Evolutionary conservation across 2,329 filamentous ascomycete species (phyloP), one percentile per base, ranked within the genome.

Genomic region (Pseudogymnoascus sp.): DNA sequence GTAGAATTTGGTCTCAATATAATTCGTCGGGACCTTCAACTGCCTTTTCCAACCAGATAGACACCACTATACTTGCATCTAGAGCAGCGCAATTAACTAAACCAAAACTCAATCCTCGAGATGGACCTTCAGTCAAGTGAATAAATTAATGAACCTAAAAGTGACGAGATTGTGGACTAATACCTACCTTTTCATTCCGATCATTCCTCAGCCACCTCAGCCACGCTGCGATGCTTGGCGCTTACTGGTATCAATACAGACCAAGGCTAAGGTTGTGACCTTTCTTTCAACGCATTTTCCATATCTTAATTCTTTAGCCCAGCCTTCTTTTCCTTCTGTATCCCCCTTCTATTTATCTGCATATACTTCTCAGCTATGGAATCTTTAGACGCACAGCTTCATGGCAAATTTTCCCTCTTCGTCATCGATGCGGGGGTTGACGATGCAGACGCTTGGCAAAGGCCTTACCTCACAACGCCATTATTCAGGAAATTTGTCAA

Each of bases 371-470:
- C 16, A 21, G 29, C 3, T n/a, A 55, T 55, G 49, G 49, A n/a
- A n/a, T 55, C 49, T 5, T 8, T 33, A 33, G 29, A 14, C n/a
- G 16, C 26, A 31, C 49, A 55, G 11, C n/a, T 55, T 7, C 29
- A 55, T 11, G 49, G 49, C 49, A 55, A 55, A 55, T 55, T 55
- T 29, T 21, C 29, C 2, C 49, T 55, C 49, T 55, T 55, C 49
- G 49, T 55, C n/a, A 55, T 55, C 29, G 49, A 55, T 55, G 49
- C 49, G 26, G 49, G 49, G 29, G 49, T 55, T 19, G 49, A 55
- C 49, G 49, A 55, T n/a, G 49, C 49, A 21, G 49, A 55, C 16
- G 49, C 49, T 21, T 55, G 49, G 49, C n/a, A 55, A 29, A 55
- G 49, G 16, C 49, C 49, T 10, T 55, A 55, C 29, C 49, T 55